phyloP scores from a whole-genome alignment of 2,329 filamentous ascomycete species.

The Cercospora berteroae region DNA sequence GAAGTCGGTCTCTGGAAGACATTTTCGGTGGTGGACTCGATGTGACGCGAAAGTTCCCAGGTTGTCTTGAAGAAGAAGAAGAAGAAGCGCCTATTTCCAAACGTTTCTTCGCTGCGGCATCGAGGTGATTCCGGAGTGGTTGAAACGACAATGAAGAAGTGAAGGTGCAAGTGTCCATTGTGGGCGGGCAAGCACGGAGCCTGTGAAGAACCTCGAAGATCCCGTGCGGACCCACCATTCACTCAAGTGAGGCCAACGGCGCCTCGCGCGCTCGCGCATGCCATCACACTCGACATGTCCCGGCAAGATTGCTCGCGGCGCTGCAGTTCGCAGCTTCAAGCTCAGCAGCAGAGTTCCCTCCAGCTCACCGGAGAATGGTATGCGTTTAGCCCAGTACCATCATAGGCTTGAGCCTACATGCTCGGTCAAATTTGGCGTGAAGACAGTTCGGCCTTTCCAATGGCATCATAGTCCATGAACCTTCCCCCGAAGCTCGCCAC shows the following conservation, averaged over 20 bases:
- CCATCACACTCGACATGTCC: no score
- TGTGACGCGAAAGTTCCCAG: neutral
- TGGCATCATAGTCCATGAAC: no score
- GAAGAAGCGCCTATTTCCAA: neutral
- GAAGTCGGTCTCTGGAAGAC: neutral
- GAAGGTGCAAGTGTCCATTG: neutral
- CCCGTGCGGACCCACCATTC: neutral
- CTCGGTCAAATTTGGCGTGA: no score
- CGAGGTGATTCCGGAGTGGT: neutral
- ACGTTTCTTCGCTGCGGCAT: neutral
- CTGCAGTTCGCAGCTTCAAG: no score
- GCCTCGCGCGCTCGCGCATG: no score
- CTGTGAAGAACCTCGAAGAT: neutral
- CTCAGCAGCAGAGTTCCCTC: no score
- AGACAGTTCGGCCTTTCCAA: no score
- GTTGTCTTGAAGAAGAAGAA: neutral
- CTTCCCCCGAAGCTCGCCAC: no score
- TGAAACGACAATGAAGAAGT: neutral
- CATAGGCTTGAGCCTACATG: no score
- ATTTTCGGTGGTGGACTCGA: neutral
- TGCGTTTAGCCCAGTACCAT: no score
- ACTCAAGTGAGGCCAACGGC: neutral
- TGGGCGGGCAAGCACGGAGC: neutral
- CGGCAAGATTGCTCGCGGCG: no score
- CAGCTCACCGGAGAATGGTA: no score